Percentiles rank a stretch among this genome's conserved stretches.
phyloP scores from a whole-genome alignment of 257 asterid genomes.

The Solanum peruvianum region DNA sequence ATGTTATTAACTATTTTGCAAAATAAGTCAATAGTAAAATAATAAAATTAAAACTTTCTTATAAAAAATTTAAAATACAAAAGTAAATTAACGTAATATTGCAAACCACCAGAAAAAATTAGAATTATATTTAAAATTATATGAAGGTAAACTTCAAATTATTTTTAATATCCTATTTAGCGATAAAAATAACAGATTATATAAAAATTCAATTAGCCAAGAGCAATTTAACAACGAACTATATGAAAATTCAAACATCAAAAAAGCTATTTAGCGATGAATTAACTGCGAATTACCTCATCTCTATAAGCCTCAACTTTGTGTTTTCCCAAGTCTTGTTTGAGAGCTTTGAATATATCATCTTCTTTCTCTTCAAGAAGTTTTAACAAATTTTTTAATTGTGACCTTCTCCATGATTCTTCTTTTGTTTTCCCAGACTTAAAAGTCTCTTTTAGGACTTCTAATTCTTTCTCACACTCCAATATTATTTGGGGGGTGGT shows the following conservation, averaged over 20 bases:
- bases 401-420: conserved; percentile 65
- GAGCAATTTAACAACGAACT: too few species aligned
- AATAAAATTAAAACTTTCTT: background rate
- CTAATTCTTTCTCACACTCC: conserved; percentile 5
- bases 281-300: conserved; percentile 27
- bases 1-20: background rate
- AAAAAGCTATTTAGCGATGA: too few species aligned
- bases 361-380: conserved; percentile 46
- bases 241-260: too few species aligned
- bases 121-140: too few species aligned
- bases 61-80: background rate
- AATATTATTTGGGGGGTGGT: background rate
- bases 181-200: too few species aligned
- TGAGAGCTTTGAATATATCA: conserved; percentile 40
- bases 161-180: too few species aligned
- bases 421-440: conserved; percentile 52
- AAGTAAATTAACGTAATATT: background rate
- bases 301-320: conserved; percentile 56
- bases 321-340: conserved; percentile 67
- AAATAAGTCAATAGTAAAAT: background rate
- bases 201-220: background rate
- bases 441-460: conserved; percentile 38
- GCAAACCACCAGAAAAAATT: background rate
- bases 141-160: background rate
- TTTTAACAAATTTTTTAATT: conserved; percentile 30